Percentiles rank a stretch among this genome's conserved stretches.
phyloP scores from a whole-genome alignment of 257 asterid genomes.

The Solanum clarkiae region DNA sequence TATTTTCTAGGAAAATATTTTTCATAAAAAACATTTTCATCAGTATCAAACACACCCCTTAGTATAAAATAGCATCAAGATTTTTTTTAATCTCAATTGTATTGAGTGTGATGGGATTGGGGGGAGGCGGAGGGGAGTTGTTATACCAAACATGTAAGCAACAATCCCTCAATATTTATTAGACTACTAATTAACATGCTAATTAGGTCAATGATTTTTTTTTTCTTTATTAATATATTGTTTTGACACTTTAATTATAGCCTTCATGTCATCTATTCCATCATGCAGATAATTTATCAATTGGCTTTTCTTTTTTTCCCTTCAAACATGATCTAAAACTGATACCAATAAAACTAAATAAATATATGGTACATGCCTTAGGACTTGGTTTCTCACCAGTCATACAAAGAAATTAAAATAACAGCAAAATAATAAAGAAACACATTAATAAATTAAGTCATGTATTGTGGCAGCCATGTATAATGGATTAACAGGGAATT shows the following conservation, averaged over 20 bases:
- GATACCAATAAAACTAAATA: background rate
- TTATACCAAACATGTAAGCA: background rate
- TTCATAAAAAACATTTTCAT: too few relatives aligned
- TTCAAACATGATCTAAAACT: background rate
- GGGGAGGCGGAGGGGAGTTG: background rate
- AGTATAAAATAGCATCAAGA: background rate
- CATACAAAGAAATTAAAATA: background rate
- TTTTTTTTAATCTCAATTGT: background rate
- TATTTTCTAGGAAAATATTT: too few relatives aligned
- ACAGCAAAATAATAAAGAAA: background rate
- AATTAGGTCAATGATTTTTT: background rate
- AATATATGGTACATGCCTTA: background rate
- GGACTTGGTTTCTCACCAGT: background rate
- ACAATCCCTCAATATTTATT: background rate
- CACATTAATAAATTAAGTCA: background rate
- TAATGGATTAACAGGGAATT: background rate
- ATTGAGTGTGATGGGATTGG: background rate
- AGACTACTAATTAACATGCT: background rate
- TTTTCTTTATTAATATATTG: background rate
- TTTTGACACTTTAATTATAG: background rate
- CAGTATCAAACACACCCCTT: too few relatives aligned
- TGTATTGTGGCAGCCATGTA: background rate
- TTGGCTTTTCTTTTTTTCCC: background rate
- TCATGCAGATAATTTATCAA: background rate
- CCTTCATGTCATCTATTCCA: background rate